Evolutionary conservation across 1,284 basidiomycete genomes (phyloP).

Genomic region (Naganishia albida): DNA sequence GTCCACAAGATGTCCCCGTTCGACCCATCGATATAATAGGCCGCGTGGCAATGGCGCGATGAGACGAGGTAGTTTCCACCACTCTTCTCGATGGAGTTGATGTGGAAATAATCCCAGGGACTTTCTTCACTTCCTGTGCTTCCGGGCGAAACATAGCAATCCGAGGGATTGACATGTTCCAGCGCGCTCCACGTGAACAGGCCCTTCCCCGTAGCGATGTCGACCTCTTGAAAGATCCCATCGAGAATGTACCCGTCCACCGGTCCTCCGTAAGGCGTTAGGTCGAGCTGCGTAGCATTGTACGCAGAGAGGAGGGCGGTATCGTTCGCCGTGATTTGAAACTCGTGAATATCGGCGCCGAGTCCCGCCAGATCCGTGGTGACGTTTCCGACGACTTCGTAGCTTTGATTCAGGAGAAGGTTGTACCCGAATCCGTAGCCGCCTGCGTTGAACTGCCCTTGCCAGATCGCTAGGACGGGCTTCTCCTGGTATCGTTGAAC

Average conservation of each 20-base stretch:
- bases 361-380: conserved; percentile 12
- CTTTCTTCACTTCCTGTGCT: conserved; percentile 33
- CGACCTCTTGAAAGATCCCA: conserved; percentile 45
- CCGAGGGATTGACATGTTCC: conserved; percentile 40
- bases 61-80: conserved; percentile 49
- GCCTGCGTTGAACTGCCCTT: conserved; percentile 37
- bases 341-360: conserved; percentile 41
- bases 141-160: conserved; percentile 39
- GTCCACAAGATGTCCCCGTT: conserved; percentile 45
- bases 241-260: conserved; percentile 41
- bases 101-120: conserved; percentile 44
- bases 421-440: conserved; percentile 40
- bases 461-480: conserved; percentile 41
- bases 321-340: conserved; percentile 43
- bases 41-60: conserved; percentile 43
- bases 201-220: conserved; percentile 41
- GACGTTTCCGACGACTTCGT: conserved; percentile 34
- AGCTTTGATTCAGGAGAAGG: conserved; percentile 40
- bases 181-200: conserved; percentile 45
- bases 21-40: conserved; percentile 44
- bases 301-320: conserved; percentile 47
- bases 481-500: conserved; percentile 36
- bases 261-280: conserved; percentile 35
- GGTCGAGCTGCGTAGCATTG: conserved; percentile 36
- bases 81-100: conserved; percentile 48